A percentile compares a stretch with the other conserved stretches of the same genome.
Conservation (phyloP, 768 basidiomycete species). For the Sistotremastrum niveocremeum region DNA sequence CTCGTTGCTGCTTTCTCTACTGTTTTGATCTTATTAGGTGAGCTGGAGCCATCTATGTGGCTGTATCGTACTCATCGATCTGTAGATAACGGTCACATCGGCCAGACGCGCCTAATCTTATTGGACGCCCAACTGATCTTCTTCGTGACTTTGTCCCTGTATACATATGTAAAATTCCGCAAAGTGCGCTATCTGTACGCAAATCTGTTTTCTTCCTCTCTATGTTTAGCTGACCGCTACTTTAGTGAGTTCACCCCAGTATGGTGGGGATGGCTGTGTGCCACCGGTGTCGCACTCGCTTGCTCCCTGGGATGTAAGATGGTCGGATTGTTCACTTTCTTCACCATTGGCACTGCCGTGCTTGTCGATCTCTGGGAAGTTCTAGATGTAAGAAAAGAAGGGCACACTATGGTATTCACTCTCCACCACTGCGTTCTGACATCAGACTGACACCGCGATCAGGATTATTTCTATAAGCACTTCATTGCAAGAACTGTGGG, state of each 20-base stretch:
- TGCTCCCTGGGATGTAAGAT: constrained; percentile 97
- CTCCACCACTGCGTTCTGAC: constrained; percentile 1
- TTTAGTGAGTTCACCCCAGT: constrained; percentile 69
- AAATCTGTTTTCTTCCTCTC: background rate
- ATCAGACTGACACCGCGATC: background rate
- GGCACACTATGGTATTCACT: constrained; percentile 54
- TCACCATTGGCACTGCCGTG: constrained; percentile 82
- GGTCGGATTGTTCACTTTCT: constrained; percentile 86
- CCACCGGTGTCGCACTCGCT: constrained; percentile 88
- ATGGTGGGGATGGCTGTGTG: constrained; percentile 92
- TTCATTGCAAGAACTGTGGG: constrained; percentile 76
- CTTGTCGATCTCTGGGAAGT: constrained; percentile 90
- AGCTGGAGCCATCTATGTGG: constrained; percentile 15
- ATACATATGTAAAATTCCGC: constrained; percentile 86
- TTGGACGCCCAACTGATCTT: constrained; percentile 90
- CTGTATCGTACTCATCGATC: background rate
- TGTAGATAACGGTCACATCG: constrained; percentile 88
- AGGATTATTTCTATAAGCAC: constrained; percentile 87
- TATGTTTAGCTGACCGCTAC: constrained; percentile 4
- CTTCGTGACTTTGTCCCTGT: constrained; percentile 90
- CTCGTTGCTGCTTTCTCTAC: constrained; percentile 87
- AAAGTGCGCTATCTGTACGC: constrained; percentile 78
- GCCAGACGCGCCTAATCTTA: constrained; percentile 93
- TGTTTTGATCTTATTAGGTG: constrained; percentile 74
- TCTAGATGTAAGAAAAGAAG: constrained; percentile 62